Percentiles rank a stretch among this genome's conserved stretches.
phyloP scores from a whole-genome alignment of 345 rosid species.

The Lepidium sativum region DNA sequence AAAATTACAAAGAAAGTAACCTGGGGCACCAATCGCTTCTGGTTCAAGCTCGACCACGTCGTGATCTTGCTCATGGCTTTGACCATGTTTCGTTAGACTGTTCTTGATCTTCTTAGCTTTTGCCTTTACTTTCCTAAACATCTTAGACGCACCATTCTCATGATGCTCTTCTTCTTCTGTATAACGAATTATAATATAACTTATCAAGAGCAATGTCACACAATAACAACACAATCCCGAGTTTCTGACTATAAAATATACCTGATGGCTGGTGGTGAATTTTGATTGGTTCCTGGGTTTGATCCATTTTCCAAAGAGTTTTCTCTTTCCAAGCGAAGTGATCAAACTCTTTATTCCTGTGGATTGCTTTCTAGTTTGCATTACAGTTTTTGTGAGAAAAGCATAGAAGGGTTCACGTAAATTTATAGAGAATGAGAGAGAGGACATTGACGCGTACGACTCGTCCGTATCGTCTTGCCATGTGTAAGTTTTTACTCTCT shows the following conservation, averaged over 20 bases:
- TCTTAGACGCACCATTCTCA: conserved; percentile 42
- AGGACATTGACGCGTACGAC: too few species aligned
- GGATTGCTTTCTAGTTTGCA: conserved; percentile 1
- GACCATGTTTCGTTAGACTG: conserved; percentile 37
- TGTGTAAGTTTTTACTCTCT: too few species aligned
- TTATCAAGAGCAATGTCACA: not conserved
- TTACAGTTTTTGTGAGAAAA: not conserved
- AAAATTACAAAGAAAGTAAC: conserved; percentile 9
- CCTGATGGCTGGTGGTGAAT: conserved; percentile 16
- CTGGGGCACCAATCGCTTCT: conserved; percentile 37
- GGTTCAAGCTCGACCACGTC: conserved; percentile 44
- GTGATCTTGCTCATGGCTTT: conserved; percentile 19
- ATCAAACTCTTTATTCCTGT: not conserved
- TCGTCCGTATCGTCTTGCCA: too few species aligned
- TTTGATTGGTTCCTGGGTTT: conserved; percentile 25
- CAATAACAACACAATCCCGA: accelerated
- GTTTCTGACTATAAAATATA: not conserved
- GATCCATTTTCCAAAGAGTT: conserved; percentile 11
- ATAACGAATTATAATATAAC: not conserved
- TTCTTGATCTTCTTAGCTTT: conserved; percentile 68
- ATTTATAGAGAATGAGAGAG: too few species aligned
- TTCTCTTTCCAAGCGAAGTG: not conserved
- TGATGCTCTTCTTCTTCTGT: conserved; percentile 41
- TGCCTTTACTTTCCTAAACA: conserved; percentile 57
- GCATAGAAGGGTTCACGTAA: not conserved